These are phyloP conservation scores for Sechiopsis laciniata DNA, from an alignment of 306 rosid species.

Conservation along the genomic window DNA sequence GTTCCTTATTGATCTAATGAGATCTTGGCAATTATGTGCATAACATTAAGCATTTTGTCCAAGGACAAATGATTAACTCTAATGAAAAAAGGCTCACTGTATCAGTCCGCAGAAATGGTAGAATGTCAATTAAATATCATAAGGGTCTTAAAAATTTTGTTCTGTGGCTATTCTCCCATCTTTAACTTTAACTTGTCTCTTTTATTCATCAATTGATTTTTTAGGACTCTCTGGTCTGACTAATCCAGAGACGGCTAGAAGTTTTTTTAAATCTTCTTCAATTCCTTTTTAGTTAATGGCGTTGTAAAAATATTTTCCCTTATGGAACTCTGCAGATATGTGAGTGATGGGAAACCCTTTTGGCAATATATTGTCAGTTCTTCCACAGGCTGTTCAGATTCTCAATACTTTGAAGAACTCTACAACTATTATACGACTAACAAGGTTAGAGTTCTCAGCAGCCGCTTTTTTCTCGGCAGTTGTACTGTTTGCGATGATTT, in stretches of 20 bases:
- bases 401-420: conserved; percentile 91
- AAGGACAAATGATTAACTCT: not conserved
- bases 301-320: not conserved
- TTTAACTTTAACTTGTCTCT: not conserved
- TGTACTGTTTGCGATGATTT: not conserved
- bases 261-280: not conserved
- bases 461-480: not conserved
- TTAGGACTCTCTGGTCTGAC: not conserved
- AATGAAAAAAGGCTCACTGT: not conserved
- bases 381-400: conserved; percentile 90
- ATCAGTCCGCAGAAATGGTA: not conserved
- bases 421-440: conserved; percentile 76
- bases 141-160: not conserved
- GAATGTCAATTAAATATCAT: not conserved
- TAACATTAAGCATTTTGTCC: not conserved
- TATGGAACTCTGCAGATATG: conserved; percentile 56
- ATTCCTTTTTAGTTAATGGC: not conserved
- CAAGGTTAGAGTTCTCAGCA: conserved; percentile 46
- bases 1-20: not conserved
- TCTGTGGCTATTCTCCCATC: not conserved
- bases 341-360: conserved; percentile 87
- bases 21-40: not conserved
- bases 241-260: not conserved
- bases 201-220: not conserved
- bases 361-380: conserved; percentile 91